These are phyloP conservation scores for Fusarium camptoceras DNA, from an alignment of 2,329 filamentous ascomycete genomes.

Conservation along the genomic window DNA sequence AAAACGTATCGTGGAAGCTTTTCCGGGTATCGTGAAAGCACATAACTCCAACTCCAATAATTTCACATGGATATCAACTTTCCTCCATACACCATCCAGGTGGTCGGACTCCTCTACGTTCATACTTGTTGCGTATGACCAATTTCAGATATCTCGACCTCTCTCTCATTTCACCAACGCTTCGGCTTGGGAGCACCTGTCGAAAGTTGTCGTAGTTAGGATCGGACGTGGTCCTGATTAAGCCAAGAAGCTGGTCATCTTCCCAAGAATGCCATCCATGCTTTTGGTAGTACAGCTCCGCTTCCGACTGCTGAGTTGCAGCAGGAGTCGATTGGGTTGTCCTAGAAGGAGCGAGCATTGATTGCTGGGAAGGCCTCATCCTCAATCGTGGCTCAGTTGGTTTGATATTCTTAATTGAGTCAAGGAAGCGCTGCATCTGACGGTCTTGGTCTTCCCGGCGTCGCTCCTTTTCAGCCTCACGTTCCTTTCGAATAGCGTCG, in stretches of 20 bases:
- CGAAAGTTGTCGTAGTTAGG: constrained; percentile 27
- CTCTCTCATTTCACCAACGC: constrained; percentile 31
- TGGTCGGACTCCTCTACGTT: constrained; percentile 26
- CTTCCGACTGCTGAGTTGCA: background rate
- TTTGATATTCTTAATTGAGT: constrained; percentile 27
- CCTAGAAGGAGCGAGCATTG: constrained; percentile 6
- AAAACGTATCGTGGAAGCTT: background rate
- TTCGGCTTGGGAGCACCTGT: constrained; percentile 32
- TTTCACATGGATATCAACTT: background rate
- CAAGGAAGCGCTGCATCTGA: constrained; percentile 38
- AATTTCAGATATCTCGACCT: constrained; percentile 39
- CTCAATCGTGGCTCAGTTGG: background rate
- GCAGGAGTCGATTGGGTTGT: background rate
- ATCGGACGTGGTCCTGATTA: constrained; percentile 37
- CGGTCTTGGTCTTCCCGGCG: constrained; percentile 1
- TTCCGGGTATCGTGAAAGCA: constrained; percentile 38
- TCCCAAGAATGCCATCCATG: constrained; percentile 46
- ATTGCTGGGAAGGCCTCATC: background rate
- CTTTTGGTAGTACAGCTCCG: constrained; percentile 35
- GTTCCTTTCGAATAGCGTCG: constrained; percentile 5
- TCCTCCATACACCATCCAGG: constrained; percentile 46
- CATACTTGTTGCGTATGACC: constrained; percentile 38
- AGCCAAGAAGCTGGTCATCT: constrained; percentile 43
- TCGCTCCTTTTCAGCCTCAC: constrained; percentile 7
- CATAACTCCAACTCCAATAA: constrained; percentile 20